Evolutionary conservation across 2,329 filamentous ascomycete genomes (phyloP).

Genomic region (Alternaria infectoria): DNA sequence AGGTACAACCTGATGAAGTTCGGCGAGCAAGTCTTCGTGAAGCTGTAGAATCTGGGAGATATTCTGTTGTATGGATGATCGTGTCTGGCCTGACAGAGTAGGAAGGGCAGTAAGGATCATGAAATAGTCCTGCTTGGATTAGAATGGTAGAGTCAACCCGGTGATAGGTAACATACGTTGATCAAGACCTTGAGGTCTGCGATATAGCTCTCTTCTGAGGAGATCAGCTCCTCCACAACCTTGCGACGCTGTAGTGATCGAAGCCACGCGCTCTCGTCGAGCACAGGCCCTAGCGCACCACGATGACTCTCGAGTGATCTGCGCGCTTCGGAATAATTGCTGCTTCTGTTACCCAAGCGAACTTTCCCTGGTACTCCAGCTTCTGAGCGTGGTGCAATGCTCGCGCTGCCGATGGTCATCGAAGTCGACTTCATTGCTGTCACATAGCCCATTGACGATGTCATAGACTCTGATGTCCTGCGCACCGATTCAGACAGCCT

Average conservation of each 20-base stretch:
- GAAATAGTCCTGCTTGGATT: conserved; percentile 50
- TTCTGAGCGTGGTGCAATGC: conserved; percentile 66
- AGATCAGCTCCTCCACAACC: conserved; percentile 83
- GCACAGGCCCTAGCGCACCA: conserved; percentile 51
- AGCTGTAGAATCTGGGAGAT: conserved; percentile 79
- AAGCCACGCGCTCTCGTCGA: conserved; percentile 73
- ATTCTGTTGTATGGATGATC: conserved; percentile 78
- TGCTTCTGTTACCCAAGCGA: conserved; percentile 66
- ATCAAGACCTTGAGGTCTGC: conserved; percentile 84
- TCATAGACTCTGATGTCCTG: conserved; percentile 62
- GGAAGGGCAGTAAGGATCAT: conserved; percentile 73
- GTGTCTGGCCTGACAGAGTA: conserved; percentile 66
- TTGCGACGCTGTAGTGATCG: conserved; percentile 77
- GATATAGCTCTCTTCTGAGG: conserved; percentile 87
- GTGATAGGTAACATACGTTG: conserved; percentile 66
- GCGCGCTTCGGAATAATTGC: conserved; percentile 66
- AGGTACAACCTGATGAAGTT: conserved; percentile 74
- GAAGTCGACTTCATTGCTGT: conserved; percentile 82
- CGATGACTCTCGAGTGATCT: conserved; percentile 64
- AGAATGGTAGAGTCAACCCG: background rate
- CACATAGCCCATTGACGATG: conserved; percentile 79
- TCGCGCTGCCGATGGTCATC: conserved; percentile 75
- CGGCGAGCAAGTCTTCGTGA: conserved; percentile 80
- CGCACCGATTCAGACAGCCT: conserved; percentile 35
- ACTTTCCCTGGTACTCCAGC: conserved; percentile 65